These are phyloP conservation scores for Diophrys sp. DNA, from an alignment of 73 alveolate species.

Conservation along the genomic window DNA sequence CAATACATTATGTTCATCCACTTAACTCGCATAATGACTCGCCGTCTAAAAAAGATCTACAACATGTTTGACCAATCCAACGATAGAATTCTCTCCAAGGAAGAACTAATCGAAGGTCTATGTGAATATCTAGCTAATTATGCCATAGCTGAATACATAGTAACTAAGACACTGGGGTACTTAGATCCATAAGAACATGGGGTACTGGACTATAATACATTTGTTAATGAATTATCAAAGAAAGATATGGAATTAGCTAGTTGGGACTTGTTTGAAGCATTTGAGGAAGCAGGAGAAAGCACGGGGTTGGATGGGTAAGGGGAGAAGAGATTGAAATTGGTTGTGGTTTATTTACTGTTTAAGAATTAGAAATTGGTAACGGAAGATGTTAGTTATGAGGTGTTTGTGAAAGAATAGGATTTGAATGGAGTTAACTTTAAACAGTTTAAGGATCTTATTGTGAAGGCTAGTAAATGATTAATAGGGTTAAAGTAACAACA, in stretches of 20 bases:
- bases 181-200: background rate
- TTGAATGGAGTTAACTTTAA: background rate
- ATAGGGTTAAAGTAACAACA: too few species aligned
- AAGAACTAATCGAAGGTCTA: background rate
- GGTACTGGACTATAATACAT: background rate
- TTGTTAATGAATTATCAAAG: background rate
- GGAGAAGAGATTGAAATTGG: background rate
- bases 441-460: background rate
- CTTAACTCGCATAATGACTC: too few species aligned
- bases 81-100: background rate
- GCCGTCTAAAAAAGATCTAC: background rate
- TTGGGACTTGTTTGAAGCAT: background rate
- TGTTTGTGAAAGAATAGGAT: background rate
- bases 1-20: background rate
- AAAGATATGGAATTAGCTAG: background rate
- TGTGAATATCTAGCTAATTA: background rate
- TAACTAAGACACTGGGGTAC: background rate
- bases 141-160: background rate
- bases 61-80: background rate
- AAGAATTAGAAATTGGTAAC: background rate
- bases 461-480: too few species aligned
- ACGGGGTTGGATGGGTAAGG: background rate
- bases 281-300: background rate
- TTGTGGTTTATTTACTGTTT: background rate
- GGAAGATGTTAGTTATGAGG: background rate